A percentile compares a stretch with the other conserved stretches of the same genome.
phyloP scores from a whole-genome alignment of 805 yeast genomes.

The Candida nitratophila region DNA sequence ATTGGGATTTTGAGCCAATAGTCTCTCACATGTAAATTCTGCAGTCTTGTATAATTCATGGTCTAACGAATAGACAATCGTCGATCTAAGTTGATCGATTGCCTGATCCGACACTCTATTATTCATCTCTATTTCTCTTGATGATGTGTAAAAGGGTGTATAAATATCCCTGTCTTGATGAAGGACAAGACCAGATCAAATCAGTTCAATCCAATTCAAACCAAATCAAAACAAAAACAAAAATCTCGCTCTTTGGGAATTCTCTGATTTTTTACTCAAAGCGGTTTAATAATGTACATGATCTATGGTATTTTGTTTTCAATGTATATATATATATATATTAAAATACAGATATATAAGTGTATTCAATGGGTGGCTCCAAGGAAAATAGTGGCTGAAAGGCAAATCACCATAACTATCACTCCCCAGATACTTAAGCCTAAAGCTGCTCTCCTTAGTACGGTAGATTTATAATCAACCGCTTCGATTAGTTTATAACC shows the following conservation, averaged over 20 bases:
- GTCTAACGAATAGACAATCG: constrained; percentile 65
- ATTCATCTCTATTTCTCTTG: background rate
- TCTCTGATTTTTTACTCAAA: too few relatives aligned
- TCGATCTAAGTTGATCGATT: constrained; percentile 39
- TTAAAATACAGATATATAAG: background rate
- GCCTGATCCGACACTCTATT: constrained; percentile 13
- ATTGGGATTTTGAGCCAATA: constrained; percentile 54
- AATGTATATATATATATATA: background rate
- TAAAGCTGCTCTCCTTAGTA: constrained; percentile 43
- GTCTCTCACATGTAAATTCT: constrained; percentile 78
- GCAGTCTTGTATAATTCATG: constrained; percentile 67
- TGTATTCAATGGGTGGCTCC: constrained; percentile 21
- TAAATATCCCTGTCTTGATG: too few relatives aligned
- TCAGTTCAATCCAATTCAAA: too few relatives aligned
- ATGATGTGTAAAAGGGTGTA: too few relatives aligned
- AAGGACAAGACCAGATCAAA: too few relatives aligned
- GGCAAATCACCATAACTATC: constrained; percentile 61
- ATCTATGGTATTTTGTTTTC: too few relatives aligned
- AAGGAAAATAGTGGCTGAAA: constrained; percentile 28
- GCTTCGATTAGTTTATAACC: constrained; percentile 68
- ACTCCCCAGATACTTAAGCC: constrained; percentile 62
- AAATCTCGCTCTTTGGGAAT: too few relatives aligned
- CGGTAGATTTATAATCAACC: constrained; percentile 16
- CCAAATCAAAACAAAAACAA: too few relatives aligned
- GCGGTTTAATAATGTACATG: too few relatives aligned